phyloP scores from a whole-genome alignment of 768 basidiomycete genomes.

The Mycena rebaudengoi region DNA sequence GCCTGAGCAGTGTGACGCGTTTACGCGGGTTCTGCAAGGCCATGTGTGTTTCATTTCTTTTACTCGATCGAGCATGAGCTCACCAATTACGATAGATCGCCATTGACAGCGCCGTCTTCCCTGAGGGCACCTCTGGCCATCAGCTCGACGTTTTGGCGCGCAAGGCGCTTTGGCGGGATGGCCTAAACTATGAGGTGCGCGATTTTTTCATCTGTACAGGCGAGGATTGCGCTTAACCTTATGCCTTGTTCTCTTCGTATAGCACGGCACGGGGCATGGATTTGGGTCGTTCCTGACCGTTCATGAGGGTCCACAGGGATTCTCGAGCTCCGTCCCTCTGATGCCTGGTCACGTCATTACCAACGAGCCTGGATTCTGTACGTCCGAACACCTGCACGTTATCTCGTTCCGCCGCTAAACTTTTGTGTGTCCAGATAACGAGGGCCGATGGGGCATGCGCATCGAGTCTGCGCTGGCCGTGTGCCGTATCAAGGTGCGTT shows the following conservation, averaged over 20 bases:
- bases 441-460: constrained; percentile 87
- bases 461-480: constrained; percentile 90
- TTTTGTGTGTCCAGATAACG: constrained; percentile 59
- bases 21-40: constrained; percentile 94
- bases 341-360: constrained; percentile 90
- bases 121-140: constrained; percentile 85
- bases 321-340: constrained; percentile 74
- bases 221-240: constrained; percentile 11
- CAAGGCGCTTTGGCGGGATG: constrained; percentile 87
- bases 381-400: constrained; percentile 49
- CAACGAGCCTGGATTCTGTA: constrained; percentile 94
- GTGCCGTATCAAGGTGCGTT: constrained; percentile 62
- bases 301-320: constrained; percentile 86
- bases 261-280: constrained; percentile 95
- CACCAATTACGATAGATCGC: constrained; percentile 68
- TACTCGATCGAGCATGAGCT: not conserved
- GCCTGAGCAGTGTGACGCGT: constrained; percentile 89
- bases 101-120: constrained; percentile 90
- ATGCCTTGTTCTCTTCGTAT: constrained; percentile 21
- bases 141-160: constrained; percentile 92
- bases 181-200: constrained; percentile 79
- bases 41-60: constrained; percentile 69
- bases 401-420: constrained; percentile 23
- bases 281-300: constrained; percentile 88
- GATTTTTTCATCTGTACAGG: constrained; percentile 8